Evolutionary conservation across 352 stramenopile species (phyloP), one percentile per base, ranked within the genome.

Genomic region (Phytopythium litorale): DNA sequence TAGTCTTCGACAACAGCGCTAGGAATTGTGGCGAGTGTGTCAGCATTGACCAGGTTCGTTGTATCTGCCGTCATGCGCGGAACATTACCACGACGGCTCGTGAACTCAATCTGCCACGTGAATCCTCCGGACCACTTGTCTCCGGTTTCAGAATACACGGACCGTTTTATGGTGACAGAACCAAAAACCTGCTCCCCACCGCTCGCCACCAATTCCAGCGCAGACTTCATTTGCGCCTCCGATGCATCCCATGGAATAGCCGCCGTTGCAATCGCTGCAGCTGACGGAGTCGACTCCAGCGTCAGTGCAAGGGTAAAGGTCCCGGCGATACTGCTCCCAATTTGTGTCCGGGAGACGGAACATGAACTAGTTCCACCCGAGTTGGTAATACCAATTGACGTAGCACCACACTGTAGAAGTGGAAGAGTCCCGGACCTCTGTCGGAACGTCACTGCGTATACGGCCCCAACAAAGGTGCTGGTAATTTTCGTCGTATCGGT

Each of bases 31-130:
- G 51, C 51, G 2, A 32, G 51, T n/a, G n/a, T n/a, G 35, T 57
- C 32, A 3, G 38, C 33, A 33, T 80, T 61, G 1, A 72, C 59
- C 42, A 88, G 65, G 7, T 65, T 49, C 7, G 55, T 15, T 2
- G 12, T 32, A 23, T 70, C 63, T 7, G 75, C 64, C 2, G 50
- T 70, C 75, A 98, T 88, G 21, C 59, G 84, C 4, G 92, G 94
- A 53, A 98, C 89, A 64, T 98, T 82, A 68, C 91, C 80, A 3
- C 81, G 75, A 1, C 87, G 74, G 51, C 72, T 84, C 3, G 77
- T 81, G 59, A 98, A 99, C 23, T 93, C 97, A 60, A 99, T 91
- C 28, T 88, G 84, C 95, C 95, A 99, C 25, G 85, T 88, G 63
- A 97, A 98, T 3, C 92, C 91, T 18, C 96, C 96, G 7, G 88